These are phyloP conservation scores for Bacidia gigantensis DNA, from an alignment of 495 filamentous ascomycete species.

Conservation along the genomic window DNA sequence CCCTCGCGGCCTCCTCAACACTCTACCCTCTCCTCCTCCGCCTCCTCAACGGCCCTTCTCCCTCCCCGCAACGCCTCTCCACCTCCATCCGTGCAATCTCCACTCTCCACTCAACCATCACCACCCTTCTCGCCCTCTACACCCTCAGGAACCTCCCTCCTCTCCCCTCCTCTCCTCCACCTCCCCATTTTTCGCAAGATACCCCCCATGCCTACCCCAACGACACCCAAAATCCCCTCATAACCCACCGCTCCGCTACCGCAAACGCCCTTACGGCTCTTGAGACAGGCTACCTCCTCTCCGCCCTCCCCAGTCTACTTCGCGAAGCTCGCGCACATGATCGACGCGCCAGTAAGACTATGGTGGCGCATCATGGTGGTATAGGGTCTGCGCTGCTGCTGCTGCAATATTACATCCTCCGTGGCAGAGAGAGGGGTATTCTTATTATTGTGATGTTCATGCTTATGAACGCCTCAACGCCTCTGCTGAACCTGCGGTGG, in stretches of 20 bases:
- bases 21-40: conserved; percentile 12
- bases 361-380: conserved; percentile 15
- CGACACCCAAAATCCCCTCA: conserved; percentile 13
- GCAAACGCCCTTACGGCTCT: conserved; percentile 19
- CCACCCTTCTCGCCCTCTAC: conserved; percentile 7
- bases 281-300: conserved; percentile 20
- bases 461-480: conserved; percentile 21
- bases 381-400: conserved; percentile 15
- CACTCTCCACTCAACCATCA: conserved; percentile 13
- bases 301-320: conserved; percentile 13
- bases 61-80: conserved; percentile 4
- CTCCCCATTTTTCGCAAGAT: not conserved
- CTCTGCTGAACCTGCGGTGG: conserved; percentile 15
- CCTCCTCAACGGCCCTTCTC: conserved; percentile 5
- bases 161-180: not conserved
- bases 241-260: conserved; percentile 13
- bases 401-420: conserved; percentile 18
- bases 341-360: not conserved
- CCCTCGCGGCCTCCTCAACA: conserved; percentile 9
- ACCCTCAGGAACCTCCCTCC: not conserved
- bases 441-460: conserved; percentile 19
- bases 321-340: not conserved
- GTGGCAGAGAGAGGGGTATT: conserved; percentile 18
- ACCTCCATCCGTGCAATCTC: conserved; percentile 10
- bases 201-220: not conserved